These are phyloP conservation scores for Medicago lupulina DNA, from an alignment of 306 rosid genomes.

Conservation along the genomic window DNA sequence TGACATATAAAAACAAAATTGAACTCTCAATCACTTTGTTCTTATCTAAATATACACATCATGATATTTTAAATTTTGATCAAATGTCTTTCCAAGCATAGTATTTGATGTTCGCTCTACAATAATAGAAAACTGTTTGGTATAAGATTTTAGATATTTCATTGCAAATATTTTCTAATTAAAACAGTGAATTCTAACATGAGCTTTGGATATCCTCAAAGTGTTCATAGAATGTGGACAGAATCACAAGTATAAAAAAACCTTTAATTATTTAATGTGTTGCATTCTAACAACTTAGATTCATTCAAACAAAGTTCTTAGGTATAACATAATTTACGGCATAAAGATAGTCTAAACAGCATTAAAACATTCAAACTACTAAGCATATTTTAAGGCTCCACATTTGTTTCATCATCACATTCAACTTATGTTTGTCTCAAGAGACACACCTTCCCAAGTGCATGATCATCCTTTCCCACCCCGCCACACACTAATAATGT, in stretches of 20 bases:
- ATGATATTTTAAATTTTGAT: constrained; percentile 7
- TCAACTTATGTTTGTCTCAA: constrained; percentile 50
- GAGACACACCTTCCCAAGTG: constrained; percentile 52
- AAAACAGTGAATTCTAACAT: neutral
- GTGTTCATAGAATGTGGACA: no score
- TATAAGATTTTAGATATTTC: neutral
- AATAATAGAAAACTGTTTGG: constrained; percentile 19
- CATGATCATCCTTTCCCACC: constrained; percentile 47
- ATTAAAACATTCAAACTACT: constrained; percentile 35
- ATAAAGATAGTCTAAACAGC: constrained; percentile 24
- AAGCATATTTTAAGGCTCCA: constrained; percentile 55
- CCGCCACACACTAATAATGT: constrained; percentile 57
- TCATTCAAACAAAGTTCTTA: neutral
- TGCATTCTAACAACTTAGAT: no score
- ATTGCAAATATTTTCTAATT: neutral
- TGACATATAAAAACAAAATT: constrained; percentile 50
- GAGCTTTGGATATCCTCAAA: no score
- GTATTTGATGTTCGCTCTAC: neutral
- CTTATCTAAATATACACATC: constrained; percentile 31
- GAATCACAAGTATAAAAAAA: no score
- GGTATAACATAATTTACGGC: neutral
- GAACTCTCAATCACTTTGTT: constrained; percentile 52
- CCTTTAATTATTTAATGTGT: no score
- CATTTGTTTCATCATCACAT: constrained; percentile 59
- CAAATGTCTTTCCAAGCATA: constrained; percentile 5